Base-by-base conservation (phyloP, 306 rosid species). In the Cucurbita moschata region DNA sequence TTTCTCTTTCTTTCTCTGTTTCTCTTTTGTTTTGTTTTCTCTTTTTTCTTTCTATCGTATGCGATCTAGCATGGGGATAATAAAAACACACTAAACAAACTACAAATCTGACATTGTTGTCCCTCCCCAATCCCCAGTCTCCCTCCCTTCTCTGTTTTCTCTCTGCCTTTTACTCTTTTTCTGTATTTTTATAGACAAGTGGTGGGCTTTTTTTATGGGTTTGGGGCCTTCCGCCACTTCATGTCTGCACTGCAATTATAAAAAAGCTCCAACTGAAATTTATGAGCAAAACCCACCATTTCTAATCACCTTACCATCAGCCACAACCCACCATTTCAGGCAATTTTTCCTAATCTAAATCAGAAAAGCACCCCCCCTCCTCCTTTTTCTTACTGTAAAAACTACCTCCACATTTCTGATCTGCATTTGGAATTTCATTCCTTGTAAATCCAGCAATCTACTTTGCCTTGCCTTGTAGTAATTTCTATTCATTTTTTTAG, bases 91-190 rank as follows among this genome's bases (percentile, higher is more conserved):
- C 79, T 80, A 87, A 82, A 72, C 82, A 78, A 82, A 82, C 85
- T 80, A 78, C 87, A 86, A 82, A 76, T 88, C 92, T 90, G 96
- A 88, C 96, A 87, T 74, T 79, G 79, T 79, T 85, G 81, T 77
- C 78, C 81, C 71, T 65, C 78, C 76, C 60, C 56, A 50, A 50
- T 58, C 58, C 42, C 38, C 52, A 42, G 11, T 43, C 53, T 13
- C 52, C 54, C 54, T 66, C 54, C 72, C 19, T 43, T 42, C 10
- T 11, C 54, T 72, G 75, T 66, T 71, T 62, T 50, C 53, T 40
- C 54, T 43, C 53, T 50, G 18, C 18, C 39, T 79, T 84, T 77
- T 73, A 44, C 26, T 71, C 26, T 71, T 78, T 81, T 79, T 79
- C 79, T 70, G 74, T 82, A 66, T 63, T 80, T 68, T 72, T 75